A percentile compares a stretch with the other conserved stretches of the same genome.
These are phyloP conservation scores for Phellinidium pouzarii DNA, from an alignment of 1,284 basidiomycete genomes.

Conservation along the genomic window DNA sequence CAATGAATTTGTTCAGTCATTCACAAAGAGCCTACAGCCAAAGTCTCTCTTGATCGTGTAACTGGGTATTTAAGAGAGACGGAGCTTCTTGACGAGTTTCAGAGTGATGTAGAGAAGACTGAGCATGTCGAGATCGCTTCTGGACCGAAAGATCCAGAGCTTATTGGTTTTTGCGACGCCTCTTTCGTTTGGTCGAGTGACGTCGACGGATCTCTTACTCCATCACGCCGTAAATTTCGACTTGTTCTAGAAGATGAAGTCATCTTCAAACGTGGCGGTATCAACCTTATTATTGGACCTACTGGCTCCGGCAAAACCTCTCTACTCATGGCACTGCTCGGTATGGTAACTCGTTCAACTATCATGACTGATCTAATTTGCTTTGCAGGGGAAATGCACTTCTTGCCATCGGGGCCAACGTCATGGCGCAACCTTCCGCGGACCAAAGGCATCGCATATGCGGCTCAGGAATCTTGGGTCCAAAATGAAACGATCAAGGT, in stretches of 20 bases:
- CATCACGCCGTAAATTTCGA: conserved; percentile 35
- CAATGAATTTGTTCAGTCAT: conserved; percentile 25
- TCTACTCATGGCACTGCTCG: conserved; percentile 49
- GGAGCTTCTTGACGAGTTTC: conserved; percentile 43
- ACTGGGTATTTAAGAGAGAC: conserved; percentile 38
- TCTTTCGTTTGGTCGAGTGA: conserved; percentile 36
- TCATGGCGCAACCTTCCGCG: conserved; percentile 67
- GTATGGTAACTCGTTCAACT: conserved; percentile 23
- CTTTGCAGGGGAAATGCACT: conserved; percentile 52
- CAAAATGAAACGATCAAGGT: conserved; percentile 46
- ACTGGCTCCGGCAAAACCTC: conserved; percentile 49
- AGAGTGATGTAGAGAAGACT: conserved; percentile 26
- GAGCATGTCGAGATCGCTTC: conserved; percentile 20
- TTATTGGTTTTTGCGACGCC: conserved; percentile 37
- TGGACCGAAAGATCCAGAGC: conserved; percentile 22
- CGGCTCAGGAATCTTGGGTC: conserved; percentile 75
- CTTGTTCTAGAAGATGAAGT: conserved; percentile 47
- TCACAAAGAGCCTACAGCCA: conserved; percentile 28
- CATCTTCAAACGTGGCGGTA: conserved; percentile 46
- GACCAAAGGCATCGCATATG: conserved; percentile 60
- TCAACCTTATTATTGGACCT: conserved; percentile 63
- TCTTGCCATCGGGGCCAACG: conserved; percentile 40
- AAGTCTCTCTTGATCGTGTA: conserved; percentile 43
- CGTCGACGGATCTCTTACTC: conserved; percentile 24
- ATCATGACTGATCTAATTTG: conserved; percentile 10